These are phyloP conservation scores for Aspergillus glaucus DNA, from an alignment of 2,329 filamentous ascomycete species.

Conservation along the genomic window DNA sequence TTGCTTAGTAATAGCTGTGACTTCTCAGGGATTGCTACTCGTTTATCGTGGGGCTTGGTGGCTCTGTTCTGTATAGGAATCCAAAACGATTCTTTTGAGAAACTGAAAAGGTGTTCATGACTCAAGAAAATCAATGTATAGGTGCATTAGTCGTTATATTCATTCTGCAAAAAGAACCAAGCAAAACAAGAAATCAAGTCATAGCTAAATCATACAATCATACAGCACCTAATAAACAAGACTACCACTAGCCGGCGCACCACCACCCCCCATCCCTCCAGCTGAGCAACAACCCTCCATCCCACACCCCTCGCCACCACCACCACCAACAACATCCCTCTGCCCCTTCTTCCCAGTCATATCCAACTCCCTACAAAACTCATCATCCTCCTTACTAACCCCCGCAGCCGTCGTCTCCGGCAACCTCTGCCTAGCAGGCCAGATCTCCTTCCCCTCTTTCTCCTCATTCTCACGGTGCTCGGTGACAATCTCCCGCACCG, in stretches of 20 bases:
- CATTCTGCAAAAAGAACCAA: not conserved
- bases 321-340: not conserved
- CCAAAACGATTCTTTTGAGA: too few relatives aligned
- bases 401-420: conserved; percentile 18
- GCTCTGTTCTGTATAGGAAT: too few relatives aligned
- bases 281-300: not conserved
- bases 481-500: conserved; percentile 44
- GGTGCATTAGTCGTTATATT: too few relatives aligned
- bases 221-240: not conserved
- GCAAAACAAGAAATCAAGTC: not conserved
- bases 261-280: not conserved
- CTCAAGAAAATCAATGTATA: not conserved
- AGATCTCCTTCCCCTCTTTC: conserved; percentile 43
- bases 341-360: not conserved
- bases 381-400: conserved; percentile 24
- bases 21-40: too few relatives aligned
- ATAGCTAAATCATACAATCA: not conserved
- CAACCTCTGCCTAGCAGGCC: conserved; percentile 43
- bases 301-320: not conserved
- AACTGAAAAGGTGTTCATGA: not conserved
- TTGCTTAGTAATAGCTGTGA: too few relatives aligned
- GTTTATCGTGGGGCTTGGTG: too few relatives aligned
- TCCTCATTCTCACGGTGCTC: conserved; percentile 44
- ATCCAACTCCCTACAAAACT: conserved; percentile 23
- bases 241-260: not conserved